Percentiles rank a stretch among this genome's conserved stretches.
Conservation (phyloP, 2,329 filamentous ascomycete genomes). For the Colletotrichum eleusines region DNA sequence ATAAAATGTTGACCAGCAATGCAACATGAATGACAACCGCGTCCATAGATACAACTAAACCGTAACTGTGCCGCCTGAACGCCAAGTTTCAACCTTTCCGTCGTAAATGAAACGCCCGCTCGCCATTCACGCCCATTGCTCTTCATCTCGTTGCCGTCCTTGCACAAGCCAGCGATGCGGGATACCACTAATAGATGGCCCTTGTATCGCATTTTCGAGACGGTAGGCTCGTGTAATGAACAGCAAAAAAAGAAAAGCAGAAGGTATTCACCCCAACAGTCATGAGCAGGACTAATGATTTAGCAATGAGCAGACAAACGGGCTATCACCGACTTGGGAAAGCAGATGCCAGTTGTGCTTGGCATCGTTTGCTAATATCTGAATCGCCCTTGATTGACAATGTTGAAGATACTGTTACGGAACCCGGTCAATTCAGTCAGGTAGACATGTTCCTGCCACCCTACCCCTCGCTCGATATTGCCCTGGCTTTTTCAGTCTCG, state of each 20-base stretch:
- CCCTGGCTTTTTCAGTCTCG: background rate
- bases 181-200: constrained; percentile 8
- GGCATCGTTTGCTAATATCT: background rate
- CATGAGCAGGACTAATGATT: constrained; percentile 7
- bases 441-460: background rate
- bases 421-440: background rate
- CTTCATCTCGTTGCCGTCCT: constrained; percentile 16
- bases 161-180: constrained; percentile 16
- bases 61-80: constrained; percentile 43
- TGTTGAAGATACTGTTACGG: background rate
- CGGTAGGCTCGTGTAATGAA: background rate
- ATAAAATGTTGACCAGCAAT: constrained; percentile 43
- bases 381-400: background rate
- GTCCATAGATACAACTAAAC: constrained; percentile 39
- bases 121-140: constrained; percentile 32
- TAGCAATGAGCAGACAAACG: background rate
- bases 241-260: background rate
- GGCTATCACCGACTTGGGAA: background rate
- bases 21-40: constrained; percentile 43
- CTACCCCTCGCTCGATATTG: background rate
- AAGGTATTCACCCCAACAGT: constrained; percentile 1
- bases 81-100: constrained; percentile 33
- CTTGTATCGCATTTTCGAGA: constrained; percentile 3
- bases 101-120: constrained; percentile 40
- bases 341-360: background rate